Base-by-base conservation (phyloP, 1,284 basidiomycete genomes). In the Polyporus tsugae region DNA sequence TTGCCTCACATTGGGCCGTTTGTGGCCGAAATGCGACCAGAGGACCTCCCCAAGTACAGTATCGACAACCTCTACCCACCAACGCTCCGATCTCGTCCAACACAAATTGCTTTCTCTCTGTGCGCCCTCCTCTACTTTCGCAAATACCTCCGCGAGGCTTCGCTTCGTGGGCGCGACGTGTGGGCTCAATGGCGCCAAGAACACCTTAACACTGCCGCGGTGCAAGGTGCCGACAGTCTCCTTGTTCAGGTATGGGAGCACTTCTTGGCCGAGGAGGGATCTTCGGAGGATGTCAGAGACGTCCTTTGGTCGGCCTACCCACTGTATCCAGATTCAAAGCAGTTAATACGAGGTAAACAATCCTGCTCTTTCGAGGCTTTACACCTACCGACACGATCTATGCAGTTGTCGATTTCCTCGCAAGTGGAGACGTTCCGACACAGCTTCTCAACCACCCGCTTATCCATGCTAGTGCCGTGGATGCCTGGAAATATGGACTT, bases 401-500 rank as follows among this genome's bases (percentile, higher is more conserved):
- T 10, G 10, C 65, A 89, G 87, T 87, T 22, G 74, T 85, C 3
- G 84, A 88, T 72, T 81, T 86, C 49, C 72, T 88, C 2, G 71
- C 67, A 17, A 67, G 74, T 44, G 65, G 66, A 6, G 73, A 80
- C 62, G 75, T 76, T 13, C 83, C 81, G 53, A 70, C 75, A 1
- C 72, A 72, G 19, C 75, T 87, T 35, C 65, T 83, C 6, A 76
- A 78, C 6, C 84, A 89, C 74, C 81, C 80, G 6, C 69, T 88
- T 0, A 66, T 87, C 15, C 73, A 81, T 11, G 73, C 82, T 22
- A 83, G 82, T 63, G 70, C 88, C 10, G 55, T 75, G 13, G 77
- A 79, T 39, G 76, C 79, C 17, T 90, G 88, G 88, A 81, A 76
- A 49, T 70, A 78, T 59, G 86, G 87, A 29, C 65, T 62, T 49